Base-by-base conservation (phyloP, 495 filamentous ascomycete species). In the Recurvomyces mirabilis region DNA sequence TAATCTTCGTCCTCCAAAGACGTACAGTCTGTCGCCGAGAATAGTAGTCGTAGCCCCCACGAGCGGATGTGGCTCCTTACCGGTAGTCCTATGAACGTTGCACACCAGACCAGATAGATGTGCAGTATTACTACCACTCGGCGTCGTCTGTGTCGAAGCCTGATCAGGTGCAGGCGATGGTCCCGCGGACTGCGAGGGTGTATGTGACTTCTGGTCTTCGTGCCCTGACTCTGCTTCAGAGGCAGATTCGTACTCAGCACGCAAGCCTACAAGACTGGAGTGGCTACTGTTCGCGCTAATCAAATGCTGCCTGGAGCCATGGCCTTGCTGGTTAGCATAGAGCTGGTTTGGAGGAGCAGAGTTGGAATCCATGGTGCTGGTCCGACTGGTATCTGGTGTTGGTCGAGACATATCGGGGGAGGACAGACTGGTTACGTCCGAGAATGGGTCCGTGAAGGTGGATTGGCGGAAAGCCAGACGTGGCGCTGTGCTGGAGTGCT, bases 21-120 rank as follows among this genome's bases (percentile, higher is more conserved):
- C 87, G 61, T 93, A 98, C 25, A 98, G 69, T 58, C 85, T 94
- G 59, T 98, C 91, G 9, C 87, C 87, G 18, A 98, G 56, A 38
- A 96, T 82, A 0, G 93, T 96, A 0, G 93, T 96, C 0, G 93
- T 94, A 2, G 91, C 89, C 3, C 91, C 91, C 4, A 98, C 91
- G 3, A 95, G 66, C 10, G 91, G 80, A 48, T 82, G 85, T 5
- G 91, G 93, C 57, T 96, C 87, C 47, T 79, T 75, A 23, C 91
- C 91, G 1, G 89, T 95, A 13, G 91, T 95, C 46, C 78, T 70
- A 46, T 91, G 84, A 12, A 94, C 85, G 68, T 94, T 94, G 65
- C 87, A 94, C 58, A 94, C 89, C 56, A 94, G 64, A 2, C 87
- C 87, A 0, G 87, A 91, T 2, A 94, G 62, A 49, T 91, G 63